These are phyloP conservation scores for Harringtonia aguacate DNA, from an alignment of 2,329 filamentous ascomycete genomes.

Conservation along the genomic window DNA sequence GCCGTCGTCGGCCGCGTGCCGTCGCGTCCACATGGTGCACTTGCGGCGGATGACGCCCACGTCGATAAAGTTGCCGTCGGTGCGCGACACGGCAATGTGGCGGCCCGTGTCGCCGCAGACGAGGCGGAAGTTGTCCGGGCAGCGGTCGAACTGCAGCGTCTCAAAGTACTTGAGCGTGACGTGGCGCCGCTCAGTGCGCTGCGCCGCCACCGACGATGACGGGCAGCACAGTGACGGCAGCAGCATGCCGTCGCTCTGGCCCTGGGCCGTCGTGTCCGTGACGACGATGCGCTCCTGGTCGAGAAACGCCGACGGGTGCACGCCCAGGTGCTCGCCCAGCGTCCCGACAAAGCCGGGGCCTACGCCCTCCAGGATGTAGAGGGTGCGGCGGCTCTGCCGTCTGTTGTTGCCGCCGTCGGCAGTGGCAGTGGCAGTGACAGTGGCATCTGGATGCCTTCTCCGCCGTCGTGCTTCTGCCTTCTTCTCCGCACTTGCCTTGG, in stretches of 20 bases:
- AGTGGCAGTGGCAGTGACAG: not conserved
- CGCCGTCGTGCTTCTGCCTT: not conserved
- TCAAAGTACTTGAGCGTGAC: slow-evolving; percentile 15
- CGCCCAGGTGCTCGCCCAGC: slow-evolving; percentile 12
- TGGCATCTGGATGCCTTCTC: not conserved
- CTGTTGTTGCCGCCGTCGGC: too few species aligned
- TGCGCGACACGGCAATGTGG: slow-evolving; percentile 14
- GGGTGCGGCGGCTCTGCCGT: slow-evolving; percentile 4
- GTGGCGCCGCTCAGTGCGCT: slow-evolving; percentile 3
- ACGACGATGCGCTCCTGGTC: slow-evolving; percentile 17
- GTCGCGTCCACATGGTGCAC: slow-evolving; percentile 14
- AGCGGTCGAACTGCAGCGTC: slow-evolving; percentile 11
- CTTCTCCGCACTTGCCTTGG: not conserved
- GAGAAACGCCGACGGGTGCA: slow-evolving; percentile 16
- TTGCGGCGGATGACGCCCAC: slow-evolving; percentile 14
- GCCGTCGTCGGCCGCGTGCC: not conserved
- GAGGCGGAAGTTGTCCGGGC: slow-evolving; percentile 13
- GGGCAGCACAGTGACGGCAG: slow-evolving; percentile 4
- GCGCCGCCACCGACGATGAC: not conserved
- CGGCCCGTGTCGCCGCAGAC: slow-evolving; percentile 15
- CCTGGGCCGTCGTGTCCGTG: slow-evolving; percentile 11
- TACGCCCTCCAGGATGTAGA: slow-evolving; percentile 16
- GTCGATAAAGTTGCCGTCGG: slow-evolving; percentile 10
- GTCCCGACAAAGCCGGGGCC: slow-evolving; percentile 12
- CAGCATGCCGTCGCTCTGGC: slow-evolving; percentile 14